Evolutionary conservation across 2,329 filamentous ascomycete species (phyloP).

Genomic region (Phialophora chinensis): DNA sequence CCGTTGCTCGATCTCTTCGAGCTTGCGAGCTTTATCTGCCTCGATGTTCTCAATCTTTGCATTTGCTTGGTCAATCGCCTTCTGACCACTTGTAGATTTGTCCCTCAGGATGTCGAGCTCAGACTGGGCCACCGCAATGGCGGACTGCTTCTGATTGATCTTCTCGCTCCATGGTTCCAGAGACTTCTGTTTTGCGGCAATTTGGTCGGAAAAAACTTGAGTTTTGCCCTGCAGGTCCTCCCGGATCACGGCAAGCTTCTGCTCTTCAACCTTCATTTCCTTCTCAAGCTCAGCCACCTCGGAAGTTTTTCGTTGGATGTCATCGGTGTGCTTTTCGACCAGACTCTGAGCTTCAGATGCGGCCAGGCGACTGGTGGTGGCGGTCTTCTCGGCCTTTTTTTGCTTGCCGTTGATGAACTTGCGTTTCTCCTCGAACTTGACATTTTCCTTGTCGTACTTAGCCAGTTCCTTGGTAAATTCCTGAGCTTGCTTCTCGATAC

Average conservation of each 20-base stretch:
- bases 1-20: slow-evolving; percentile 75
- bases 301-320: slow-evolving; percentile 76
- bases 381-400: slow-evolving; percentile 91
- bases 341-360: slow-evolving; percentile 76
- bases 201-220: slow-evolving; percentile 89
- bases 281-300: slow-evolving; percentile 79
- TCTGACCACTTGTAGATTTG: slow-evolving; percentile 83
- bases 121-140: slow-evolving; percentile 91
- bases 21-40: slow-evolving; percentile 72
- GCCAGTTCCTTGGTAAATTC: slow-evolving; percentile 82
- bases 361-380: slow-evolving; percentile 75
- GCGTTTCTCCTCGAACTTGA: slow-evolving; percentile 97
- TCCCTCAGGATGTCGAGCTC: slow-evolving; percentile 91
- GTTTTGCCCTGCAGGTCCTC: slow-evolving; percentile 94
- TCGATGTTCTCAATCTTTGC: slow-evolving; percentile 77
- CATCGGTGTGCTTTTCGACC: slow-evolving; percentile 76
- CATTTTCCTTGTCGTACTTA: slow-evolving; percentile 92
- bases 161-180: slow-evolving; percentile 96
- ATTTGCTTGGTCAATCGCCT: slow-evolving; percentile 82
- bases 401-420: slow-evolving; percentile 91
- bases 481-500: slow-evolving; percentile 81
- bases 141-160: slow-evolving; percentile 93
- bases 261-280: slow-evolving; percentile 77
- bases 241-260: slow-evolving; percentile 80
- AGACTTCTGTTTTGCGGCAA: slow-evolving; percentile 88